Conservation (phyloP, 208 protist species). For the Trypanosoma avium region DNA sequence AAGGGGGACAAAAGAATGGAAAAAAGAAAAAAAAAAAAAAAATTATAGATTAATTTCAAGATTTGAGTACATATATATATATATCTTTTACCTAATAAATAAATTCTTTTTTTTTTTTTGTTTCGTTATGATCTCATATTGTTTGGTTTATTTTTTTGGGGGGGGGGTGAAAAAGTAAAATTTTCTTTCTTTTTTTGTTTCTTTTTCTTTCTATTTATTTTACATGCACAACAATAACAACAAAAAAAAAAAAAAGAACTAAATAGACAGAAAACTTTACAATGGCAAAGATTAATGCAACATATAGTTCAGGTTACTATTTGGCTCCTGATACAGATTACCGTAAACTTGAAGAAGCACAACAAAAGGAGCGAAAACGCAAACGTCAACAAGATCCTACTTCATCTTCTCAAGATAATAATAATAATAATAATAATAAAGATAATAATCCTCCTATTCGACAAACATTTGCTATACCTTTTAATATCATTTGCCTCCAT, state of each 20-base stretch:
- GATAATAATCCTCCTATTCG: constrained; percentile 40
- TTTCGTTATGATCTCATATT: too few species aligned
- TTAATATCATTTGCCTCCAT: constrained; percentile 69
- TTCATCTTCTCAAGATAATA: neutral
- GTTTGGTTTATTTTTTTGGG: constrained; percentile 3
- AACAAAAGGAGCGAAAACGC: constrained; percentile 41
- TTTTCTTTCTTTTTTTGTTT: neutral
- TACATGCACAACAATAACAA: constrained; percentile 27
- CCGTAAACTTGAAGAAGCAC: constrained; percentile 77
- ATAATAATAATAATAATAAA: constrained; percentile 6
- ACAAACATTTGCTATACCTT: constrained; percentile 86
- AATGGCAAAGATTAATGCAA: constrained; percentile 90
- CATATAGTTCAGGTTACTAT: constrained; percentile 86
- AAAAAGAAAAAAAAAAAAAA: neutral
- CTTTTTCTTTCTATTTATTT: constrained; percentile 20
- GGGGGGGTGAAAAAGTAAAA: neutral
- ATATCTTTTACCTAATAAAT: too few species aligned
- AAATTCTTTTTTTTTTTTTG: constrained; percentile 15
- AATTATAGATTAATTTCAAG: neutral
- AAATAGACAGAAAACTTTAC: constrained; percentile 1
- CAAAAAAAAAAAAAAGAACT: constrained; percentile 11
- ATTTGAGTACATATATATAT: too few species aligned
- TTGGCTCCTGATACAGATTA: constrained; percentile 78
- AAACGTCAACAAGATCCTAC: constrained; percentile 27
- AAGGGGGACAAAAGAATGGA: neutral